Percentiles rank a stretch among this genome's conserved stretches.
Conservation (phyloP, 2,329 filamentous ascomycete genomes). For the Alternaria sp. region DNA sequence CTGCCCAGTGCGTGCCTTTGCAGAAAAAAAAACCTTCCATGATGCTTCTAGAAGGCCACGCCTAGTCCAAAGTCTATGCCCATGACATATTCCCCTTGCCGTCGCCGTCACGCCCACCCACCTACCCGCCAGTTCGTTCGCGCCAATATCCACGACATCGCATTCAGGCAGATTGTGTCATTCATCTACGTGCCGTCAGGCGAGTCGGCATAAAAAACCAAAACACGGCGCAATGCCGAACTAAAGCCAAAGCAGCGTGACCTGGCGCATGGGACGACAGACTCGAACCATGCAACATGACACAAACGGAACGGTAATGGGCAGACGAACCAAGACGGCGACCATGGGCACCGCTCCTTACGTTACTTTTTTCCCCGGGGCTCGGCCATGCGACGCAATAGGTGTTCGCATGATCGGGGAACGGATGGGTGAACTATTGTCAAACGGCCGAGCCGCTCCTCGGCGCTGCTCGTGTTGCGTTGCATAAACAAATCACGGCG, state of each 20-base stretch:
- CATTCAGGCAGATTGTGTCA: constrained; percentile 20
- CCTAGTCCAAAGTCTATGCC: neutral
- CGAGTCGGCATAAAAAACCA: constrained; percentile 17
- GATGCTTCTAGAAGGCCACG: constrained; percentile 21
- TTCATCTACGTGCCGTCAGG: neutral
- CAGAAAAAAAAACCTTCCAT: constrained; percentile 8
- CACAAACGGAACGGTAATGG: constrained; percentile 13
- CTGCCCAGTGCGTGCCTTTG: neutral
- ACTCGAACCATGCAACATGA: constrained; percentile 16
- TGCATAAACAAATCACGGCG: neutral
- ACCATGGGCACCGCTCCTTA: constrained; percentile 1
- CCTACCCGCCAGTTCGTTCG: constrained; percentile 13
- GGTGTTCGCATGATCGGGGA: constrained; percentile 17
- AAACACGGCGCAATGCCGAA: constrained; percentile 13
- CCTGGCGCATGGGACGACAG: constrained; percentile 14
- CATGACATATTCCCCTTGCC: constrained; percentile 5
- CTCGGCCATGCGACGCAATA: constrained; percentile 9
- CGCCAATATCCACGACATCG: constrained; percentile 8
- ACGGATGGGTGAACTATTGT: constrained; percentile 35
- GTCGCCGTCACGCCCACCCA: constrained; percentile 4
- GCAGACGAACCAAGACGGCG: neutral
- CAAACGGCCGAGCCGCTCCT: constrained; percentile 23
- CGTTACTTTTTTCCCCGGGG: constrained; percentile 16
- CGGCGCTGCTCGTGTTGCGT: neutral
- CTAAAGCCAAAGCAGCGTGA: constrained; percentile 12